Base-by-base conservation (phyloP, 2,329 filamentous ascomycete genomes). In the Thyridium curvatum region DNA sequence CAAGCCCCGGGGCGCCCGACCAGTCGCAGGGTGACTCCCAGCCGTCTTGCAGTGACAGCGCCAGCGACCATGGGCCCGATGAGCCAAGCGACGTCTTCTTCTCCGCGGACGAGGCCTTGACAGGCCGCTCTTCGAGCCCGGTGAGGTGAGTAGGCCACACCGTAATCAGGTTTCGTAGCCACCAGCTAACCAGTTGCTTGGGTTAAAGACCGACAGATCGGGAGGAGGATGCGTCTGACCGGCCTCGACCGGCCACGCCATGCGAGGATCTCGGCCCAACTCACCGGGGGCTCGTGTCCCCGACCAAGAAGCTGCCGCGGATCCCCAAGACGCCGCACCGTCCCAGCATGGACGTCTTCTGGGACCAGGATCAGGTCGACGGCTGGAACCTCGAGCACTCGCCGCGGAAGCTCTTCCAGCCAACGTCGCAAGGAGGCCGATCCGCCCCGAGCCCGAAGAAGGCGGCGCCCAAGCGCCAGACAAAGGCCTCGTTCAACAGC, bases 351-450 rank as follows among this genome's bases (percentile, higher is more conserved):
- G 77, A 82, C 44, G 62, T 62, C 7, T 82, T 82, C 50, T 83
- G 79, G 79, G 66, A 65, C 38, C 71, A 74, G 44, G 71, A 73
- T 12, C 56, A 74, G 13, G 66, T 79, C 17, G 74, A 82, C 47
- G 71, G 77, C 32, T 83, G 78, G 77, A 79, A 82, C 43, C 78
- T 82, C 33, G 64, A 76, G 38, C 72, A 80, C 52, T 60, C 58
- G 1, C 58, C 58, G 4, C 48, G 46, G 4, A 59, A 60, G 32
- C 45, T 59, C 1, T 59, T 59, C 32, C 37, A 41, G 6, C 52
- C 2, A 41, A 48, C 18, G 17, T 40, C 16, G 18, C 30, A 45
- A 43, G 14, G 40, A 15, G 14, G 21, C 8, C 37, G 30, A 35
- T 18, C 18, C 40, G 18, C 32, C 8, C 43, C 18, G 16, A 48